Base-by-base conservation (phyloP, 768 basidiomycete genomes). In the Suillus discolor region DNA sequence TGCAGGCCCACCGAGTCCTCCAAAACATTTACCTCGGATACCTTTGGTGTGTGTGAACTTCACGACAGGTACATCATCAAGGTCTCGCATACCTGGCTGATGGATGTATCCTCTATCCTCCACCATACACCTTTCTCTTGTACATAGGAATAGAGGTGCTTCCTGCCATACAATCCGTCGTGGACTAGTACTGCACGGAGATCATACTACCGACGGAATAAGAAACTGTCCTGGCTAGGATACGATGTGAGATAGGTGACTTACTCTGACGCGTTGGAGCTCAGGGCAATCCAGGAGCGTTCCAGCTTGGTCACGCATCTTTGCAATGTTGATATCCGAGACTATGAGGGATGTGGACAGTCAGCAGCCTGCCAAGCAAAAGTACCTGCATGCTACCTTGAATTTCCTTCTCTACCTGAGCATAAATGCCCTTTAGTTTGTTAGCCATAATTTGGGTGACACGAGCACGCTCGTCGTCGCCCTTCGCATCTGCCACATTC, bases 101-200 rank as follows among this genome's bases (percentile, higher is more conserved):
- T 89, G 13, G 79, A 77, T 65, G 85, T 84, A 70, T 93, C 93
- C 9, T 90, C 81, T 3, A 87, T 89, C 77, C 91, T 94, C 91
- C 91, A 94, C 93, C 93, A 95, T 4, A 74, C 77, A 6, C 83
- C 88, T 53, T 85, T 82, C 36, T 73, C 75, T 65, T 88, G 85
- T 15, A 92, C 86, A 68, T 93, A 95, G 7, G 90, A 90, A 73
- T 93, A 92, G 11, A 92, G 78, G 70, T 93, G 90, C 64, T 85
- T 91, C 55, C 93, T 81, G 11, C 93, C 93, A 49, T 87, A 89
- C 39, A 92, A 77, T 6, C 93, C 93, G 13, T 90, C 91, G 69
- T 93, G 90, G 55, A 92, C 80, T 45, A 94, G 81, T 6, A 93
- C 92, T 9, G 85, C 89, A 3, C 91, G 89, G 28, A 95, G 84